phyloP scores from a whole-genome alignment of 345 rosid genomes.

The Aurinia saxatilis region DNA sequence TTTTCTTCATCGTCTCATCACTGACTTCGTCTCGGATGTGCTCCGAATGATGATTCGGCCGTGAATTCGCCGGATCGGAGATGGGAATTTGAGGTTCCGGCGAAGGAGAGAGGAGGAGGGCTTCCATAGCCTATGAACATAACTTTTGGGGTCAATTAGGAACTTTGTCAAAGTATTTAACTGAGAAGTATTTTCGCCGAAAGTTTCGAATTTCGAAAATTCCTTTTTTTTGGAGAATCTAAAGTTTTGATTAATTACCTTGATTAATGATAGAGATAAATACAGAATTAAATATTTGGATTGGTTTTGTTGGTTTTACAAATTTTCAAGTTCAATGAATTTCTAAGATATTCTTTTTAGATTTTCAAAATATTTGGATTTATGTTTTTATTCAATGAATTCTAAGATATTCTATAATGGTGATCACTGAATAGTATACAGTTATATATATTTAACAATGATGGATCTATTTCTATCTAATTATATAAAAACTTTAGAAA shows the following conservation, averaged over 20 bases:
- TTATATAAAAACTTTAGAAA: too few species aligned
- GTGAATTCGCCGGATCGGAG: slow-evolving; percentile 19
- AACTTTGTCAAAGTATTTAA: slow-evolving; percentile 18
- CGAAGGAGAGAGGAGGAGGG: slow-evolving; percentile 22
- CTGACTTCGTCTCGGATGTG: background rate
- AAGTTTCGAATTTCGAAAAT: background rate
- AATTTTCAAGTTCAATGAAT: background rate
- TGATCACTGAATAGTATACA: too few species aligned
- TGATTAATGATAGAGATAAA: background rate
- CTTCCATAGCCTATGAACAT: slow-evolving; percentile 23
- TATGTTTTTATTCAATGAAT: too few species aligned
- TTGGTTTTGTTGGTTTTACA: background rate
- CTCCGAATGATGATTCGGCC: background rate
- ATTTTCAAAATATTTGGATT: too few species aligned
- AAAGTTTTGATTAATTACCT: background rate
- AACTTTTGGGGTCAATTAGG: slow-evolving; percentile 5
- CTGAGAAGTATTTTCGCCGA: background rate
- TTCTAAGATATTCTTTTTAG: too few species aligned
- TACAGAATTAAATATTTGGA: background rate
- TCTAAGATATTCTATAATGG: too few species aligned
- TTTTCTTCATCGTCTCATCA: slow-evolving; percentile 15
- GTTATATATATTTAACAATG: too few species aligned
- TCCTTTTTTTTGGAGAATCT: background rate
- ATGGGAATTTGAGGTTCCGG: slow-evolving; percentile 13
- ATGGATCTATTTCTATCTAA: too few species aligned